phyloP scores from a whole-genome alignment of 129 eudicot species.

The Artemisia annua region DNA sequence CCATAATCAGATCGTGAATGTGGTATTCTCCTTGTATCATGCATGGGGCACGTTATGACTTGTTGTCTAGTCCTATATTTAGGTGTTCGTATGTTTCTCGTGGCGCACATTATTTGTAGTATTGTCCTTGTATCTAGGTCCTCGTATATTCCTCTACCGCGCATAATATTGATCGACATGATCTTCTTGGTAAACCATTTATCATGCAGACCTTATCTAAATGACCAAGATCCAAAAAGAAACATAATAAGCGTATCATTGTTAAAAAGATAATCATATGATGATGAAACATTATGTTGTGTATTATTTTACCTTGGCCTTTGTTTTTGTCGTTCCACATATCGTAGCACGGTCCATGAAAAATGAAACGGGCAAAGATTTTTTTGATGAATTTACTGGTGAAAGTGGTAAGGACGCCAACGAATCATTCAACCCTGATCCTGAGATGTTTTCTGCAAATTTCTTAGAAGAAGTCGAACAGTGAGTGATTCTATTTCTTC shows the following conservation, averaged over 20 bases:
- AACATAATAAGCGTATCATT: neutral
- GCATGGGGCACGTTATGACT: no score
- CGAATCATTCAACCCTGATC: neutral
- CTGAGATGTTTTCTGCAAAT: constrained; percentile 25
- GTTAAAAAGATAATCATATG: neutral
- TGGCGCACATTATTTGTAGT: neutral
- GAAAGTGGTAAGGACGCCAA: constrained; percentile 26
- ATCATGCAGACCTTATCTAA: constrained; percentile 1
- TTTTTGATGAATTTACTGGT: neutral
- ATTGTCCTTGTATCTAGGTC: constrained; percentile 8
- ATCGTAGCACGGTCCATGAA: neutral
- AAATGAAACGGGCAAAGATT: neutral
- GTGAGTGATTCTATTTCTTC: constrained; percentile 31
- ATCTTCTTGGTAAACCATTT: constrained; percentile 17
- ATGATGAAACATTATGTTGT: neutral
- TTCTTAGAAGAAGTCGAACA: constrained; percentile 29
- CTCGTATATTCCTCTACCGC: neutral
- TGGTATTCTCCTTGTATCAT: no score
- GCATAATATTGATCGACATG: neutral
- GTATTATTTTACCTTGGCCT: constrained; percentile 17
- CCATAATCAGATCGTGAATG: neutral
- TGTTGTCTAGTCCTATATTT: no score
- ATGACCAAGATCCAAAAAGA: neutral
- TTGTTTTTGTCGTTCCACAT: constrained; percentile 21
- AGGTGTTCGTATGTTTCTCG: constrained; percentile 5